Evolutionary conservation across 1,139 yeast species (phyloP), one percentile per base, ranked within the genome.

Genomic region (Pichia norvegensis): DNA sequence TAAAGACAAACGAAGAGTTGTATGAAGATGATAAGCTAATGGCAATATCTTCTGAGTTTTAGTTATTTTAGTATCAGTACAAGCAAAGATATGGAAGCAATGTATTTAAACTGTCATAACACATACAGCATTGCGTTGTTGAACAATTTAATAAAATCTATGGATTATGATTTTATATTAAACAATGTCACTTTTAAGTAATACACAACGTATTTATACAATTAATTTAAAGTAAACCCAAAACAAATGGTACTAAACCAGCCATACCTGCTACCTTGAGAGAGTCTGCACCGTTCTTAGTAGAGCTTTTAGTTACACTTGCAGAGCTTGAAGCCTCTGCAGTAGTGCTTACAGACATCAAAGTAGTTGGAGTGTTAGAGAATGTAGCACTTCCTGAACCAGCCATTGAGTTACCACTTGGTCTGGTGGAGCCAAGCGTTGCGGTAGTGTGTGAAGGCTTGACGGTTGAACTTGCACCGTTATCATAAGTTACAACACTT

Each of bases 11-110:
- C 31, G 62, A 61, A 13, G 61, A 66, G 42, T 53, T 69, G n/a
- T 54, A 52, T 33, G 48, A 54, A 10, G 67, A 66, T 36, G 71
- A 67, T 51, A 52, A 48, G 41, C 37, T 47, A 17, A 55, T 57
- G 38, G 47, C 47, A 10, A 29, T 73, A 38, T 71, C 65, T 40
- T 82, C 79, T 31, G 70, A 64, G 46, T 81, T 70, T 57, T 70
- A 74, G 27, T 36, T 31, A 16, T 10, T 31, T 31, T 14, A 31
- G 14, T 7, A n/a, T 6, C 11, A 25, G 7, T 21, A 19, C 14
- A n/a, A 9, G 14, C 8, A 31, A 20, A 7, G 27, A 14, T 20
- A 23, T 23, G 8, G 25, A 23, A 23, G 25, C 25, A 23, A 6
- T 23, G 25, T 9, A 9, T 23, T 6, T 23, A 23, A 23, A 9